Conservation (phyloP, 495 filamentous ascomycete species). For the Podospora pseudopauciseta region DNA sequence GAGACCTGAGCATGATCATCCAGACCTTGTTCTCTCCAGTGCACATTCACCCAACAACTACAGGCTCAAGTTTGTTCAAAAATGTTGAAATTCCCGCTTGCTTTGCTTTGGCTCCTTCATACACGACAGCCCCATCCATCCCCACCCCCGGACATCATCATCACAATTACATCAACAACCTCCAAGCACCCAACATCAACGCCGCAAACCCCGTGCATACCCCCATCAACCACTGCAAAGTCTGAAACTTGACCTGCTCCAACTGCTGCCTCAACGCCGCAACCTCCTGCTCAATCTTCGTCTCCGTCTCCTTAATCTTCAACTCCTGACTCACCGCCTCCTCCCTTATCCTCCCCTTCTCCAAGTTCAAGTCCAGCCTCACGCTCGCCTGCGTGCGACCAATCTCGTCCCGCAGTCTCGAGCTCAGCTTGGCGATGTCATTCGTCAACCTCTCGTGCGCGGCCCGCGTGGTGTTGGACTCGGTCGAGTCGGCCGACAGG, state of each 20-base stretch:
- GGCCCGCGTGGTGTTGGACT: constrained; percentile 79
- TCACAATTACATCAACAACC: constrained; percentile 61
- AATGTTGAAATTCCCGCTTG: neutral
- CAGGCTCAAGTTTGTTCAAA: neutral
- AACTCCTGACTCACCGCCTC: constrained; percentile 96
- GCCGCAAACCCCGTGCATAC: constrained; percentile 92
- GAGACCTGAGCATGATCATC: neutral
- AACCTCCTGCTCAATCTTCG: constrained; percentile 96
- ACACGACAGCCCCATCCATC: neutral
- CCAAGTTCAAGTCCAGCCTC: constrained; percentile 86
- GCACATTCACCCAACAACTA: neutral
- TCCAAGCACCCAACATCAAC: constrained; percentile 92
- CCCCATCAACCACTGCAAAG: constrained; percentile 97
- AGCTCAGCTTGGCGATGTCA: constrained; percentile 89
- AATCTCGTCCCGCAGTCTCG: constrained; percentile 86
- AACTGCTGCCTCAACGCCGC: constrained; percentile 85
- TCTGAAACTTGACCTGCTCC: constrained; percentile 96
- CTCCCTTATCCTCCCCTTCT: constrained; percentile 95
- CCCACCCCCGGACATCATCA: neutral
- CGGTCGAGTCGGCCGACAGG: constrained; percentile 82
- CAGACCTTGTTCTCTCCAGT: neutral
- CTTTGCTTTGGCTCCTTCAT: neutral
- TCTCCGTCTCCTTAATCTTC: constrained; percentile 98
- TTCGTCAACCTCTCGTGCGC: constrained; percentile 91
- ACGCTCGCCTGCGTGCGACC: constrained; percentile 89